Evolutionary conservation across 768 basidiomycete species (phyloP), one percentile per base, ranked within the genome.

Genomic region (Termitomyces sp.): DNA sequence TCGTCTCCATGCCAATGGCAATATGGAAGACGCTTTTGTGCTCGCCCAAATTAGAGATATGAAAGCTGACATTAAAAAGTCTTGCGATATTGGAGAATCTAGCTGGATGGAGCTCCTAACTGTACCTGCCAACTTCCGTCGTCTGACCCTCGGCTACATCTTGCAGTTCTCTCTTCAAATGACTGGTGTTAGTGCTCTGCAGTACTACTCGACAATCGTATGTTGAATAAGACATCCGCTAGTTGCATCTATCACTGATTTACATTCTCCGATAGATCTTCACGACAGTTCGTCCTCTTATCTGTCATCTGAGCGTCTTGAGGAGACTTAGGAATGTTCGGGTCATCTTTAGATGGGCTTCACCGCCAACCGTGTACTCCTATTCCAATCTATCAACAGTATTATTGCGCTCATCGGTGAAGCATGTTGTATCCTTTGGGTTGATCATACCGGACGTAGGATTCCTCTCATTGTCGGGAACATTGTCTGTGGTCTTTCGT

Each of bases 121-220:
- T 2, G 68, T 72, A 14, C 66, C 70, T 12, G 76, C 74, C 56
- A 82, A 81, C 68, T 76, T 80, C 62, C 74, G 80, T 6, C 69
- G 80, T 10, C 65, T 81, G 1, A 64, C 72, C 40, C 72, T 82
- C 16, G 80, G 80, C 40, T 75, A 73, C 58, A 77, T 79, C 43
- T 68, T 80, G 1, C 79, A 84, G 65, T 81, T 82, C 63, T 80
- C 79, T 8, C 80, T 83, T 9, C 83, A 85, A 62, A 83, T 83
- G 80, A 85, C 83, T 9, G 83, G 79, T 66, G 75, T 83, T 54
- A 80, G 78, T 51, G 80, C 77, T 40, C 81, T 85, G 42, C 81
- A 82, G 60, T 81, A 80, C 66, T 81, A 80, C 64, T 79, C 78
- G 4, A 77, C 76, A 0, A 73, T 71, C 24, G 76, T 76, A 58